These are phyloP conservation scores for Triticum aestivum DNA, from an alignment of 176 grass and related monocot genomes.

Conservation along the genomic window IWGSC_CS_RefSeq_v2.1 NC_057804.1:673388491-673388990, in stretches of 20 bases:
- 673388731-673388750: neutral
- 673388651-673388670: neutral
- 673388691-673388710: neutral
- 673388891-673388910: too few species aligned
- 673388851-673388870: too few species aligned
- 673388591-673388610: neutral
- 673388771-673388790: neutral
- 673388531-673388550: neutral
- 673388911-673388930: neutral
- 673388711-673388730: neutral
- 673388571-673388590: neutral
- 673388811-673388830: neutral
- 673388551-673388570: too few species aligned
- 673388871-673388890: too few species aligned
- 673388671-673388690: neutral
- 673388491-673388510: neutral
- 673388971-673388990: neutral
- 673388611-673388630: neutral
- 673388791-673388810: neutral
- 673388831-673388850: too few species aligned
- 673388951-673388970: neutral
- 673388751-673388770: neutral
- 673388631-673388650: neutral
- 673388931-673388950: neutral
- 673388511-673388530: neutral